Base-by-base conservation (phyloP, 169 alveolate species). In the Blepharisma undulans region DNA sequence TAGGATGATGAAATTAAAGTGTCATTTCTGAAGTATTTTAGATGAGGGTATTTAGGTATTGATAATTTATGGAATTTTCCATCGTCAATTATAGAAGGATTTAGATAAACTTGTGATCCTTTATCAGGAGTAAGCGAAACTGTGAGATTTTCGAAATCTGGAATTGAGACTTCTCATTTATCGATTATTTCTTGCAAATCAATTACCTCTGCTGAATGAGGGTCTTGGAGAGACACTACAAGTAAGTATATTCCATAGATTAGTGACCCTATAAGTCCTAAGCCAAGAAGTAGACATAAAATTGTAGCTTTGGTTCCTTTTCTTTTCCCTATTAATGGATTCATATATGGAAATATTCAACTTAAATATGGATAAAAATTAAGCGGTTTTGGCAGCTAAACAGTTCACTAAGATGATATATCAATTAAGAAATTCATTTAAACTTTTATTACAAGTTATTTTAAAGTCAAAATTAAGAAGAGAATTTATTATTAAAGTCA, bases 191-290 rank as follows among this genome's bases (percentile, higher is more conserved):
- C 66, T 22, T 78, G 14, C 14, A 32, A 25, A 19, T 12, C 34
- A 12, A 22, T 21, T 19, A 78, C 72, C 27, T 78, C 60, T 25
- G 27, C 60, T 21, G 34, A 32, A 78, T 78, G 86, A n/a, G 34
- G 71, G 86, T 78, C 86, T 32, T 78, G 66, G 3, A 32, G 22
- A 7, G 86, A 22, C 16, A 22, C 86, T 29, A 32, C 86, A 22
- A 78, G 34, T 21, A 78, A 21, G 60, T 27, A 78, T 22, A 78
- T 78, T 78, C 86, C 86, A 78, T 78, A 78, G 22, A 22, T 30
- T 29, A 78, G 60, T 7, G 29, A 22, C 32, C 86, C 86, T 30
- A 78, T 22, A 29, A 78, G 86, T 27, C 27, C 30, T 22, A 72
- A 27, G 27, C 33, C 79, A 72, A 72, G 30, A 10, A 27, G 33